Percentiles rank a stretch among this genome's conserved stretches.
Evolutionary conservation across 257 asterid genomes (phyloP).

Genomic region (Linderniella brevidens): DNA sequence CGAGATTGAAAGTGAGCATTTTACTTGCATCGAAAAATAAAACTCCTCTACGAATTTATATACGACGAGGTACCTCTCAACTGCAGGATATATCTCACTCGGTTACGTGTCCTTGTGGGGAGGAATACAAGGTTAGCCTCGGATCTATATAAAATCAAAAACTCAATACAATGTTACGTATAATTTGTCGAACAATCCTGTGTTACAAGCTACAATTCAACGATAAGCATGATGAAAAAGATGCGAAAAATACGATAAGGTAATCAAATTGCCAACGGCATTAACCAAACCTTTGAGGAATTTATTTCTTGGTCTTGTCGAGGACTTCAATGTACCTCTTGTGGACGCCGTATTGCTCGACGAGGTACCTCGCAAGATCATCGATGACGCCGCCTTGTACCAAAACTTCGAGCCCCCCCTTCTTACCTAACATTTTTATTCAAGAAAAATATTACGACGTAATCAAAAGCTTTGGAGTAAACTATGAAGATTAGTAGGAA

Average conservation of each 20-base stretch:
- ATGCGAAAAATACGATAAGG: neutral
- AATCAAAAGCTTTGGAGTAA: neutral
- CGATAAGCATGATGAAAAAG: too few species aligned
- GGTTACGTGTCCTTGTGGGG: neutral
- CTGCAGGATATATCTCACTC: neutral
- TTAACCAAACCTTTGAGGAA: slow-evolving; percentile 10
- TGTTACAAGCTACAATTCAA: too few species aligned
- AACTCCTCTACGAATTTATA: neutral
- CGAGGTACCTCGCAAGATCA: slow-evolving; percentile 68
- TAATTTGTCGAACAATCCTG: neutral
- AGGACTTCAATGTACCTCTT: slow-evolving; percentile 80
- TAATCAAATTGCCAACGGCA: neutral
- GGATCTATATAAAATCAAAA: neutral
- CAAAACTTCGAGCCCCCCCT: slow-evolving; percentile 88
- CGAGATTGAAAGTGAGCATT: slow-evolving; percentile 1
- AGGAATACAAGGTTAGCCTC: neutral
- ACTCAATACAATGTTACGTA: neutral
- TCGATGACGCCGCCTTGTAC: slow-evolving; percentile 94
- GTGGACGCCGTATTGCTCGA: slow-evolving; percentile 71
- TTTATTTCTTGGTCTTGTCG: slow-evolving; percentile 77
- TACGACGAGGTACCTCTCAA: neutral
- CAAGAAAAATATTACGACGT: neutral
- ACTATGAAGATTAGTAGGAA: too few species aligned
- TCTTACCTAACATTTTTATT: slow-evolving; percentile 46
- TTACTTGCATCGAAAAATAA: neutral